Base-by-base conservation (phyloP, 2,329 filamentous ascomycete species). In the Paracorniculantispora psalliotae region DNA sequence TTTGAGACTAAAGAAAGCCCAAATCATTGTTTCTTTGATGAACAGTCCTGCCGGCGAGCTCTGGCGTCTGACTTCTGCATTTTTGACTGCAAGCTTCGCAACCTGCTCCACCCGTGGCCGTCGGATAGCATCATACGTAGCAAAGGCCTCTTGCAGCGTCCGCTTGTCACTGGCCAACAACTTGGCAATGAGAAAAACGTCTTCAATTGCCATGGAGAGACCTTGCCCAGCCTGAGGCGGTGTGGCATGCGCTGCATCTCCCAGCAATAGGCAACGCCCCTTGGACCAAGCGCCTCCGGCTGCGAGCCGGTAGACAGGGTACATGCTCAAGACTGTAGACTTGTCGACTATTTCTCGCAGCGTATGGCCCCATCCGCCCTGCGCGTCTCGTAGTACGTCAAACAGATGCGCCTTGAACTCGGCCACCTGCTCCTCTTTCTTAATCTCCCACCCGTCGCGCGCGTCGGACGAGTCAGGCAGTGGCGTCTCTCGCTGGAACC, bases 211-310 rank as follows among this genome's bases (percentile, higher is more conserved):
- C 33, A 37, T 37, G 10, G 33, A 37, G 3, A 15, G 12, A 13
- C 33, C 33, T 15, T 37, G 33, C 3, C 33, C 33, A 12, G 77
- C 77, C 6, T 76, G 79, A 0, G 82, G 76, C 2, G 79, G 77
- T 58, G 85, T 71, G 0, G 81, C 80, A 67, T 84, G 81, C 1
- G 79, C 81, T 1, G 81, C 80, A 66, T 85, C 82, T 4, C 82
- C 82, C 2, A 84, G 67, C 1, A 85, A 67, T 3, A 85, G 71
- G 61, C 66, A 68, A 10, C 65, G 61, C 2, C 82, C 73, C 48
- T 61, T 69, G 21, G 54, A 69, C 71, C 71, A 74, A 12, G 54
- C 57, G 6, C 68, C 65, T 8, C 69, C 69, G n/a, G 64, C 59
- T 0, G 70, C 68, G 25, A 74, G 61, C 26, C 3, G 12, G 10